Evolutionary conservation across 1,139 yeast genomes (phyloP).

Genomic region (Magnusiomyces sp.): DNA sequence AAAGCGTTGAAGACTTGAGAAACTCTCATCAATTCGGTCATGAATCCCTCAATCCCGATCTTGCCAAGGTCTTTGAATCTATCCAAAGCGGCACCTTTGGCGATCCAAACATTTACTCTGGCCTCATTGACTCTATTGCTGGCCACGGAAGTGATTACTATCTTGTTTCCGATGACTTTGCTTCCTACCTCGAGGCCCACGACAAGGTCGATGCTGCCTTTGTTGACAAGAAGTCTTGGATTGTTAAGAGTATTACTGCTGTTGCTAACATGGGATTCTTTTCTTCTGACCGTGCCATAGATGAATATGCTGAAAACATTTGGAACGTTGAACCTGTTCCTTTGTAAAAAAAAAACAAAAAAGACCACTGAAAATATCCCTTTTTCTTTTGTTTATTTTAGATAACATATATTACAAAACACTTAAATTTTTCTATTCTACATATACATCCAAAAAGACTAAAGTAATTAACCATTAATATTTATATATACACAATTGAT

Average conservation of each 20-base stretch:
- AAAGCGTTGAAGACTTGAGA: slow-evolving; percentile 79
- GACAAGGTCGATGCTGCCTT: slow-evolving; percentile 64
- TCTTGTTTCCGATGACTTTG: slow-evolving; percentile 82
- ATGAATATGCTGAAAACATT: slow-evolving; percentile 85
- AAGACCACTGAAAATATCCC: too few species aligned
- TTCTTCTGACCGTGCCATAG: slow-evolving; percentile 82
- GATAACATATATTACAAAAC: too few species aligned
- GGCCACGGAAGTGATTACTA: slow-evolving; percentile 65
- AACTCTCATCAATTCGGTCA: slow-evolving; percentile 57
- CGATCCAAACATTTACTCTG: slow-evolving; percentile 54
- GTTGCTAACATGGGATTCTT: slow-evolving; percentile 95
- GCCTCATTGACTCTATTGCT: slow-evolving; percentile 57
- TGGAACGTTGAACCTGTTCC: slow-evolving; percentile 77
- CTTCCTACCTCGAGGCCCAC: slow-evolving; percentile 76
- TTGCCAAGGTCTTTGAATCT: slow-evolving; percentile 55
- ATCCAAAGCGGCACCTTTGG: slow-evolving; percentile 70
- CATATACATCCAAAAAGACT: too few species aligned
- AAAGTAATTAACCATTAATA: too few species aligned
- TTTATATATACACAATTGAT: too few species aligned
- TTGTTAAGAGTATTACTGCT: slow-evolving; percentile 60
- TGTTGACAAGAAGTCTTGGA: slow-evolving; percentile 62
- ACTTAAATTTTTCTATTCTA: too few species aligned
- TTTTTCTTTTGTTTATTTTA: too few species aligned
- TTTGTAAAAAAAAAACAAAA: too few species aligned
- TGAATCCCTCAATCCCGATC: slow-evolving; percentile 42